Conservation (phyloP, 495 filamentous ascomycete species). For the Hyaloscypha hepaticicola region DNA sequence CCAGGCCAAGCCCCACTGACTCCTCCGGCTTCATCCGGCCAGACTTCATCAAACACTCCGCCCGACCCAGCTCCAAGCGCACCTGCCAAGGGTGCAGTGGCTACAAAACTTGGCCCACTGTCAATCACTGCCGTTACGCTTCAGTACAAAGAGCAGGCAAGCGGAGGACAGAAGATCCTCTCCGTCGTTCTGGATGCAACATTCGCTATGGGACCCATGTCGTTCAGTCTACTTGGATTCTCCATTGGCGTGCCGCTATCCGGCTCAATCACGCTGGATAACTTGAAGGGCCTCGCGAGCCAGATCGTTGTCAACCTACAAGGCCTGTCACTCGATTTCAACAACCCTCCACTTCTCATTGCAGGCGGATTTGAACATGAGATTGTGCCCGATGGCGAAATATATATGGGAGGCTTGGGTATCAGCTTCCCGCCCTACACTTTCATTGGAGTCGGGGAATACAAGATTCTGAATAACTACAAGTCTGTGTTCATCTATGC, state of each 20-base stretch:
- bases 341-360: constrained; percentile 40
- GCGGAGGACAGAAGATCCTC: not conserved
- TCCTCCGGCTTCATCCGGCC: too few species aligned
- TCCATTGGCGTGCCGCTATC: constrained; percentile 2
- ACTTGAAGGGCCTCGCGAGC: not conserved
- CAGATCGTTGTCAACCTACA: constrained; percentile 29
- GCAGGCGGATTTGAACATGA: constrained; percentile 41
- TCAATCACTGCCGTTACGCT: not conserved
- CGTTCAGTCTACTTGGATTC: constrained; percentile 16
- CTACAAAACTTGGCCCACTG: not conserved
- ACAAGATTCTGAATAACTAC: constrained; percentile 20
- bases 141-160: too few species aligned
- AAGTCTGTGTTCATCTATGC: constrained; percentile 15
- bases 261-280: constrained; percentile 3
- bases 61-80: too few species aligned
- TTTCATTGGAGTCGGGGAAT: constrained; percentile 42
- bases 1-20: too few species aligned
- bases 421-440: constrained; percentile 39
- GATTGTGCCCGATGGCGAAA: constrained; percentile 15
- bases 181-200: constrained; percentile 6
- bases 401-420: constrained; percentile 42
- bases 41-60: too few species aligned
- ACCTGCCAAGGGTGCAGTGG: too few species aligned
- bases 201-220: constrained; percentile 11
- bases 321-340: constrained; percentile 39